phyloP scores from a whole-genome alignment of 2,329 filamentous ascomycete genomes.

The Diaporthe sp. region DNA sequence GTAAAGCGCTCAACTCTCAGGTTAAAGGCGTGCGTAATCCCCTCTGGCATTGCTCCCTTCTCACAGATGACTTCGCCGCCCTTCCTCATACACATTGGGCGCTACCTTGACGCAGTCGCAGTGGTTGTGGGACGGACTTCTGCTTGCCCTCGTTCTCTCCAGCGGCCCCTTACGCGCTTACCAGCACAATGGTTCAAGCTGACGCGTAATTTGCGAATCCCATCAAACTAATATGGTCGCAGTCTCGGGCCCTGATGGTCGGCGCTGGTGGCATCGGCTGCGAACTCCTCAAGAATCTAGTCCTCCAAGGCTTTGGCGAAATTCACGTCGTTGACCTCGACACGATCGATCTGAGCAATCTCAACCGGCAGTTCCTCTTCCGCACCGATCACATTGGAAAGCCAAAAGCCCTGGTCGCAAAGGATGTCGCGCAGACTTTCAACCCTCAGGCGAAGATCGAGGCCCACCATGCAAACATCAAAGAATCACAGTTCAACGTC shows the following conservation, averaged over 20 bases:
- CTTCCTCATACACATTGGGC: background rate
- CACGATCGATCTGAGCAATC: conserved; percentile 97
- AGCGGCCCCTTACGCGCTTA: background rate
- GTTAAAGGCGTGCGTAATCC: conserved; percentile 76
- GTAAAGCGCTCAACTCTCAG: conserved; percentile 71
- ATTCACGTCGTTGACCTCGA: conserved; percentile 97
- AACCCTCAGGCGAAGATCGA: conserved; percentile 90
- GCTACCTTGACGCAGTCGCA: conserved; percentile 16
- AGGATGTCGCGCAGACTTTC: conserved; percentile 90
- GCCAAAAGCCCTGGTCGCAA: conserved; percentile 93
- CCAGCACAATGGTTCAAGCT: conserved; percentile 4
- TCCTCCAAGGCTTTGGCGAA: conserved; percentile 91
- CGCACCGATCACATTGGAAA: conserved; percentile 98
- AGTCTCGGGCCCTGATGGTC: conserved; percentile 93
- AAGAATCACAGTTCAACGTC: conserved; percentile 87
- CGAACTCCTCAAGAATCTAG: conserved; percentile 96
- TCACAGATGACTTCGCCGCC: background rate
- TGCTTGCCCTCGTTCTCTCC: conserved; percentile 6
- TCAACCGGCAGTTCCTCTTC: conserved; percentile 98
- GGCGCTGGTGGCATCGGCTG: conserved; percentile 98
- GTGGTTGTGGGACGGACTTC: conserved; percentile 19
- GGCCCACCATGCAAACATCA: conserved; percentile 95
- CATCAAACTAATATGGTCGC: conserved; percentile 43
- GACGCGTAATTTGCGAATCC: conserved; percentile 2
- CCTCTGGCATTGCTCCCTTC: conserved; percentile 32